Evolutionary conservation across 169 alveolate genomes (phyloP), one percentile per base, ranked within the genome.

Genomic region (Ichthyophthirius multifiliis): DNA sequence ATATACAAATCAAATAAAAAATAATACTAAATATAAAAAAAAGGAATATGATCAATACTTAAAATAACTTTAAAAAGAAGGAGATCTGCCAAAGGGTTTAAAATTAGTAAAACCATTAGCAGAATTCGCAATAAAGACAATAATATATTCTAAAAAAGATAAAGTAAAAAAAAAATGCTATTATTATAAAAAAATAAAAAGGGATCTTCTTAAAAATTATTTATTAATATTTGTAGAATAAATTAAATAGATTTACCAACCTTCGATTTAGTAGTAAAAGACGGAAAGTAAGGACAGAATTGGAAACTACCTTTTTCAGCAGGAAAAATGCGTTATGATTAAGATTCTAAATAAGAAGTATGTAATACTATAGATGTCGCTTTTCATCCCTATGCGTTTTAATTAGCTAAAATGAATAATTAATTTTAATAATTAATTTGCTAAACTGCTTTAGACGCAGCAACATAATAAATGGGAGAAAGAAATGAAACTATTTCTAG

Each of bases 361-460:
- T 86, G 92, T 73, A 76, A 84, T 37, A 90, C 95, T 0, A 86
- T 75, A 37, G 95, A 90, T 80, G 90, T 86, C 5, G 93, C 89
- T 5, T 90, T 90, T 79, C 86, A 90, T 48, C 88, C 84, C 4
- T 76, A 73, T 27, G 82, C 89, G 30, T 71, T 81, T 30, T 41
- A 76, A 27, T 23, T 48, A 27, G 30, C 47, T 30, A 18, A 71
- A 12, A 81, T 32, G 41, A 67, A 37, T n/a, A 74, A 55, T 1
- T 80, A 76, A 16, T 89, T 86, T 62, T 64, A 86, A 83, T 75
- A 82, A 35, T 65, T 90, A 46, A 84, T 90, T 6, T 75, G 89
- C 30, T 87, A 86, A 15, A 86, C 95, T 15, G 95, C 92, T 31
- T n/a, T 86, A 30, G 95, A 90, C 20, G 95, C 93, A 16, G 89